Evolutionary conservation across 2,329 filamentous ascomycete species (phyloP).

Genomic region (Ceratocystis cacaofunesta): DNA sequence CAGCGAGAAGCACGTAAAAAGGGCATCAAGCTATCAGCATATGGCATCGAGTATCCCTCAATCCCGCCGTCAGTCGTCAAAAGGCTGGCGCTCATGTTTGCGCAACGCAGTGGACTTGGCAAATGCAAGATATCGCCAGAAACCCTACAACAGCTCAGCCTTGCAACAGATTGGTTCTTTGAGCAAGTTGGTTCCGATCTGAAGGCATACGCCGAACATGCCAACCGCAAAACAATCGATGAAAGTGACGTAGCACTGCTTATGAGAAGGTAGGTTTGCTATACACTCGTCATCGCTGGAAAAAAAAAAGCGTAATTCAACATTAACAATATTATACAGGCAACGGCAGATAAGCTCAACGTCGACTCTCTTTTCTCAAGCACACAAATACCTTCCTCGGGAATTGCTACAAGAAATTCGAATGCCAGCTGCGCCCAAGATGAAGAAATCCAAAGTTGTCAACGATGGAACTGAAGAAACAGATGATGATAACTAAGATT

Average conservation of each 20-base stretch:
- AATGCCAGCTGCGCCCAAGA: slow-evolving; percentile 44
- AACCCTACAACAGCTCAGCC: slow-evolving; percentile 57
- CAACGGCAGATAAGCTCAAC: slow-evolving; percentile 60
- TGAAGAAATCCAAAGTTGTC: slow-evolving; percentile 30
- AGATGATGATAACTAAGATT: slow-evolving; percentile 27
- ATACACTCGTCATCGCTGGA: slow-evolving; percentile 13
- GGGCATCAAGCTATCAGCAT: slow-evolving; percentile 45
- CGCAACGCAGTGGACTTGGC: slow-evolving; percentile 47
- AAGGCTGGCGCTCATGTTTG: slow-evolving; percentile 54
- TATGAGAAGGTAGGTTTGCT: slow-evolving; percentile 57
- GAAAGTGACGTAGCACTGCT: slow-evolving; percentile 69
- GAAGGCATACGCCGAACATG: slow-evolving; percentile 65
- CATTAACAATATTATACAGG: slow-evolving; percentile 33
- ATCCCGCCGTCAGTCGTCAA: slow-evolving; percentile 62
- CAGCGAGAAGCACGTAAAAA: slow-evolving; percentile 25
- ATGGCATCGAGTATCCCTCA: slow-evolving; percentile 62
- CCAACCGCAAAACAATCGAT: slow-evolving; percentile 70
- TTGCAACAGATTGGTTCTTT: slow-evolving; percentile 83
- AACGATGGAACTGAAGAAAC: slow-evolving; percentile 26
- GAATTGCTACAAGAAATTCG: slow-evolving; percentile 72
- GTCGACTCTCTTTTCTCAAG: slow-evolving; percentile 71
- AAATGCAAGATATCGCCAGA: slow-evolving; percentile 60
- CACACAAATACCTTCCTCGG: slow-evolving; percentile 64
- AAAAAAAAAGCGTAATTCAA: slow-evolving; percentile 19
- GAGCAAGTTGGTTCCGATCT: slow-evolving; percentile 74